Base-by-base conservation (phyloP, 2,329 filamentous ascomycete genomes). In the Xylaria sp. region DNA sequence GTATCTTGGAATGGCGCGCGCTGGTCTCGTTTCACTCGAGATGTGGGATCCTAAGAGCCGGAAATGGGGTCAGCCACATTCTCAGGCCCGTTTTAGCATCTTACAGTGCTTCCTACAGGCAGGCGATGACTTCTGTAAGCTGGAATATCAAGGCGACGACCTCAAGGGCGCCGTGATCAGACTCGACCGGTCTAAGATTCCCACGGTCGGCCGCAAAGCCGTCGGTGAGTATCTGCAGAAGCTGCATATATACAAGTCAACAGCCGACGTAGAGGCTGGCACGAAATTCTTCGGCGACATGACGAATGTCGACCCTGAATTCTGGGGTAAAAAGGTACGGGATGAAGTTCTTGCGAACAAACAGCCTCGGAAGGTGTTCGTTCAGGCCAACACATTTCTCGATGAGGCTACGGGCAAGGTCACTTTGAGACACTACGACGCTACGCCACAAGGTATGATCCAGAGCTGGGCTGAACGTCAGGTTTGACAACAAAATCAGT, bases 61-160 rank as follows among this genome's bases (percentile, higher is more conserved):
- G 73, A 97, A 97, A 83, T 97, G 94, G 94, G 94, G 94, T 9
- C 94, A 97, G 81, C 88, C 92, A 72, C 94, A 97, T 79, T 97
- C 94, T 82, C 94, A 97, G 81, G 94, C 94, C 25, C 92, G 94
- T 12, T 98, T 94, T 82, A 93, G 91, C 61, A 97, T 98, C 76
- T 84, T 98, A 50, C 71, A 87, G 78, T 94, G 90, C 75, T 94
- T 98, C 87, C 87, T 98, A 20, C 88, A 92, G 74, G 94, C 94
- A 0, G 93, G 92, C n/a, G 88, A 92, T 65, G 90, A 92, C 76
- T 98, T 98, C 81, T 95, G 94, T 83, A 90, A 91, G 78, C 87
- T 98, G 25, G 89, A 92, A 44, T 91, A 94, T 81, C 87, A 84
- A 73, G 84, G 86, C 70, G 90, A 94, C 31, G 91, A 94, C 74